Evolutionary conservation across 2,329 filamentous ascomycete species (phyloP), one percentile per base, ranked within the genome.

Genomic region (Lasiodiplodia hormozganensis): DNA sequence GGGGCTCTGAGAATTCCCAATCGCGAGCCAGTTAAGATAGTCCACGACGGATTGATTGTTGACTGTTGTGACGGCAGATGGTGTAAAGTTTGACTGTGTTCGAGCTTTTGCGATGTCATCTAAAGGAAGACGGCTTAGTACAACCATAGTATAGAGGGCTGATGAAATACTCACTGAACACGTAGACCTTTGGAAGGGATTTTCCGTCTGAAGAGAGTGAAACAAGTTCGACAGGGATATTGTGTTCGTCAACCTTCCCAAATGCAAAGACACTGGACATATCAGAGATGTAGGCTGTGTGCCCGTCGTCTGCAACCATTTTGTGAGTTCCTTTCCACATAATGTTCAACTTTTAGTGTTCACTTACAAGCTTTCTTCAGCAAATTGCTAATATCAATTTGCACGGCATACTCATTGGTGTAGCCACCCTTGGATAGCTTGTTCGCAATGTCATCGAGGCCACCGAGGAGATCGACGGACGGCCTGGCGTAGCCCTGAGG

Each of bases 401-500:
- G 79, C 34, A 82, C 80, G 2, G 81, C 79, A 60, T 82, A 82
- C 58, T 82, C 81, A 25, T 72, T 79, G 11, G 70, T 71, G 72
- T 81, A 82, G 0, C 69, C 71, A 14, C 72, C 74, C 18, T 72
- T 69, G 0, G 74, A 38, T 2, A 82, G 70, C 56, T 75, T 74
- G 21, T 72, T 73, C 62, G 74, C 71, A 69, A 82, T 78, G 2
- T 69, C 71, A 6, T 80, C 75, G 47, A 82, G 72, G 21, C 78
- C 76, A 14, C 73, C 77, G 51, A 81, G 70, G 3, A 83, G 68
- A 68, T 82, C 81, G 7, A 82, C 75, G 0, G 78, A 73, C 51
- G 77, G 72, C 58, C 81, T 78, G 0, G 76, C 76, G 62, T 79
- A 80, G 14, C 73, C 76, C 25, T 73, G 52, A 5, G 78, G 79